A percentile compares a stretch with the other conserved stretches of the same genome.
Conservation (phyloP, 2,329 filamentous ascomycete genomes). For the Aspergillus aculeatinus region DNA sequence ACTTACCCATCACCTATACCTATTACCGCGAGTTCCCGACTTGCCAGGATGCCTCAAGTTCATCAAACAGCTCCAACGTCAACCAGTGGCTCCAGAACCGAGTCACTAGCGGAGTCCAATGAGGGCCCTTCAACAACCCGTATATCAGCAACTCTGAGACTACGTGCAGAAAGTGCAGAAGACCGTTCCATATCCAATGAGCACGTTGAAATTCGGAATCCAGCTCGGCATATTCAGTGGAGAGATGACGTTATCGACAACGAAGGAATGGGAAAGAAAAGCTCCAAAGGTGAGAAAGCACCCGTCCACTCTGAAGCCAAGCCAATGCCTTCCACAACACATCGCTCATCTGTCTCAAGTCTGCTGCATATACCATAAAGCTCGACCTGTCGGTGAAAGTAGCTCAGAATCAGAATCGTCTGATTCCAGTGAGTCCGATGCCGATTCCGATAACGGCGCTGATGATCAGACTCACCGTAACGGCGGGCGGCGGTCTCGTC, state of each 20-base stretch:
- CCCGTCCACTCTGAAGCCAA: not conserved
- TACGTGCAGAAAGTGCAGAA: constrained; percentile 33
- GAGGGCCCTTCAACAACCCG: constrained; percentile 21
- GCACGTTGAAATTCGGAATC: constrained; percentile 24
- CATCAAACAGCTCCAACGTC: constrained; percentile 19
- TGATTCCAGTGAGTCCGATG: constrained; percentile 56
- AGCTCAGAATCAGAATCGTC: constrained; percentile 55
- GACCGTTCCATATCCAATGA: constrained; percentile 11
- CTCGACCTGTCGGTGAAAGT: constrained; percentile 77
- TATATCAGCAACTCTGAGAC: constrained; percentile 32
- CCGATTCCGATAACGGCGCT: constrained; percentile 44
- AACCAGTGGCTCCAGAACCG: constrained; percentile 26
- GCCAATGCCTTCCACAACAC: not conserved
- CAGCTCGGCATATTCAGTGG: constrained; percentile 75
- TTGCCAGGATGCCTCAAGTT: constrained; percentile 41
- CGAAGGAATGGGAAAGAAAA: constrained; percentile 90
- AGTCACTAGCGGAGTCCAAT: constrained; percentile 26
- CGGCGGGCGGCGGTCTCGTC: not conserved
- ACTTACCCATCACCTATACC: no score
- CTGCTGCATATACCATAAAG: constrained; percentile 98
- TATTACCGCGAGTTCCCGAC: not conserved
- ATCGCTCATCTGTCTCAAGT: constrained; percentile 54
- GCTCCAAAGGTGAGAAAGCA: constrained; percentile 71
- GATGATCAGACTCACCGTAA: constrained; percentile 24
- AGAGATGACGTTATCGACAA: constrained; percentile 92